A percentile compares a stretch with the other conserved stretches of the same genome.
phyloP scores from a whole-genome alignment of 495 filamentous ascomycete genomes.

The Penicillium malachiteum region DNA sequence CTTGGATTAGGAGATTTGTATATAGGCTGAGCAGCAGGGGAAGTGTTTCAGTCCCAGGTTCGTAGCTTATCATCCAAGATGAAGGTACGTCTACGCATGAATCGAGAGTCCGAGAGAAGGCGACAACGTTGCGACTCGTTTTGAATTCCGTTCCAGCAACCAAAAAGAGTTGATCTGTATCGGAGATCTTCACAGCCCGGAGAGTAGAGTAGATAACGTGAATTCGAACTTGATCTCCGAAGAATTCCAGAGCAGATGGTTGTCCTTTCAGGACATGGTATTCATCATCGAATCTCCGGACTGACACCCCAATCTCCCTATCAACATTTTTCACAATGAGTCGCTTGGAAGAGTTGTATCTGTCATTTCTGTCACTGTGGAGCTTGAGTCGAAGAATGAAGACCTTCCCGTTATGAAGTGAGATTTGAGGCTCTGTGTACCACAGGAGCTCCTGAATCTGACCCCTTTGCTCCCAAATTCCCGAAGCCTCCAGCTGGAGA shows the following conservation, averaged over 20 bases:
- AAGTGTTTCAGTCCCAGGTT: conserved; percentile 5
- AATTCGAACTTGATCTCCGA: conserved; percentile 5
- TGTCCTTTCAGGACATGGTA: conserved; percentile 15
- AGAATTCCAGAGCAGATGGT: not conserved
- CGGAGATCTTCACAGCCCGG: conserved; percentile 10
- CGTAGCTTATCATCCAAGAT: conserved; percentile 10
- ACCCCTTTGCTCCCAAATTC: conserved; percentile 19
- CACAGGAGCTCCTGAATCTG: conserved; percentile 15
- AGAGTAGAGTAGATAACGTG: conserved; percentile 15
- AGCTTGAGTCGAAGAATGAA: conserved; percentile 33
- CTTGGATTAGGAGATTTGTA: conserved; percentile 13
- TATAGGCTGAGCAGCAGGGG: conserved; percentile 18
- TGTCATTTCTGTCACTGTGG: conserved; percentile 26
- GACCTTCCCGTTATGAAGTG: conserved; percentile 19
- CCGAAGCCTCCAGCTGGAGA: conserved; percentile 21
- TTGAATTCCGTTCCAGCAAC: conserved; percentile 9
- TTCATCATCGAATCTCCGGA: conserved; percentile 6
- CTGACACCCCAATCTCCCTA: conserved; percentile 3
- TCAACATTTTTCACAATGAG: conserved; percentile 19
- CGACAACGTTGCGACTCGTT: conserved; percentile 5
- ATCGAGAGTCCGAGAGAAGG: conserved; percentile 9
- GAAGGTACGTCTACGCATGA: conserved; percentile 14
- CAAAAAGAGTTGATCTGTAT: conserved; percentile 14
- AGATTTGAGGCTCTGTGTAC: conserved; percentile 27
- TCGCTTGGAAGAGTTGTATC: conserved; percentile 39